Conservation (phyloP, 805 yeast genomes). For the Nakazawaea holstii region DNA sequence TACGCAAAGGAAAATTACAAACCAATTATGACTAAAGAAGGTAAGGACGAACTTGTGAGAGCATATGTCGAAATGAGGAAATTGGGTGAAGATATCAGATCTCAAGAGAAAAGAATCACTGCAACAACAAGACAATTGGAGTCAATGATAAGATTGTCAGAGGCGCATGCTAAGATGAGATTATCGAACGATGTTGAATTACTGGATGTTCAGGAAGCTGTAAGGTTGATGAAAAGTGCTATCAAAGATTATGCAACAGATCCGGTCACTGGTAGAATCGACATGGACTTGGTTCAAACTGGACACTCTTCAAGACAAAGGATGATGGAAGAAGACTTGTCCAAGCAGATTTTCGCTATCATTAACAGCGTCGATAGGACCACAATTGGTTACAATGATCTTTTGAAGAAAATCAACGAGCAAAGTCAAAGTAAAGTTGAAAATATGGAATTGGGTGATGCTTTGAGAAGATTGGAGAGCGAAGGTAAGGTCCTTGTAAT, state of each 20-base stretch:
- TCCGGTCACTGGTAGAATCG: constrained; percentile 93
- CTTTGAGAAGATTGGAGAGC: constrained; percentile 58
- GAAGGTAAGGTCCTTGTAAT: constrained; percentile 65
- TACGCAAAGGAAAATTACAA: constrained; percentile 84
- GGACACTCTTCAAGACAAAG: constrained; percentile 90
- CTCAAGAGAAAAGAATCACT: constrained; percentile 86
- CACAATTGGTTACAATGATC: constrained; percentile 51
- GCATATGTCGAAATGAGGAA: constrained; percentile 92
- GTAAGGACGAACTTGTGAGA: constrained; percentile 79
- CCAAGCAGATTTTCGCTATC: constrained; percentile 51
- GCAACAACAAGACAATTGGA: constrained; percentile 98
- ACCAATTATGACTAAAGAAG: constrained; percentile 77
- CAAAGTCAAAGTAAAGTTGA: constrained; percentile 61
- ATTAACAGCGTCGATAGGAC: constrained; percentile 45
- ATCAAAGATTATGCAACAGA: constrained; percentile 98
- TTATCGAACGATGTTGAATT: constrained; percentile 65
- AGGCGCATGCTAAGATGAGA: constrained; percentile 97
- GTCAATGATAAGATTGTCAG: constrained; percentile 89
- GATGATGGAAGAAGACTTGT: constrained; percentile 65
- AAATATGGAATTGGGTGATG: constrained; percentile 63
- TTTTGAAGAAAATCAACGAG: constrained; percentile 61
- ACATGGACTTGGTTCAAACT: constrained; percentile 95
- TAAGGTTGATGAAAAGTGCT: constrained; percentile 86
- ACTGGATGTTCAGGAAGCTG: constrained; percentile 88
- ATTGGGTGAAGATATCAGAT: constrained; percentile 84